Base-by-base conservation (phyloP, 352 stramenopile genomes). In the Aphanomyces cochlioides region DNA sequence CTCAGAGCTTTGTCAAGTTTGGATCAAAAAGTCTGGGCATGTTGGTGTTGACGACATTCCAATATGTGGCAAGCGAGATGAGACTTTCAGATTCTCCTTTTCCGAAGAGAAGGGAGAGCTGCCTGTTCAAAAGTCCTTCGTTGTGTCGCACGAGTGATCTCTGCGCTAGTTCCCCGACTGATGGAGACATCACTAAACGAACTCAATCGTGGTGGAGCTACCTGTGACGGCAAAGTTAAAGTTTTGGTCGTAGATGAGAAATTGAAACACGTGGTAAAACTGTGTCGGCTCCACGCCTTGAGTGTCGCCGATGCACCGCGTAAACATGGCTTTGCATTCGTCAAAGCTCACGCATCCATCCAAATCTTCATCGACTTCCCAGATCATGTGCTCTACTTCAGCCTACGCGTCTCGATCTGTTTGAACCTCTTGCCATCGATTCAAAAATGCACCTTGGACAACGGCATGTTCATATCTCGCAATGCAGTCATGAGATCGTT, bases 321-420 rank as follows among this genome's bases (percentile, higher is more conserved):
- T 78, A 77, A 96, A 98, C 74, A 95, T 97, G 39, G 89, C 76
- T 66, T 83, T 82, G 66, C 98, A 98, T 77, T 98, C 96, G 39
- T 97, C 83, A 87, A 91, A 97, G 58, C 89, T 89, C 58, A 98
- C 72, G 48, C 74, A 79, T 37, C 88, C 92, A 78, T 99, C 95
- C 15, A 98, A 77, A 60, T 98, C 96, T 67, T 98, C 93, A 77
- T 98, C 96, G 3, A 97, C 87, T 75, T 98, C 96, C 96, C 96
- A 99, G 58, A 98, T 96, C 79, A 99, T 98, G 78, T 97, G 95
- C 68, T 98, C 89, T 15, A 97, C 80, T 65, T 98, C 91, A 47
- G 81, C 84, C 83, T 97, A 59, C 34, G 36, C 5, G 6, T 5
- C 53, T 21, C 37, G 17, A 67, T 10, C 8, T 19, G 17, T n/a